phyloP scores from a whole-genome alignment of 495 filamentous ascomycete species.

The Lophiostoma macrostomum region DNA sequence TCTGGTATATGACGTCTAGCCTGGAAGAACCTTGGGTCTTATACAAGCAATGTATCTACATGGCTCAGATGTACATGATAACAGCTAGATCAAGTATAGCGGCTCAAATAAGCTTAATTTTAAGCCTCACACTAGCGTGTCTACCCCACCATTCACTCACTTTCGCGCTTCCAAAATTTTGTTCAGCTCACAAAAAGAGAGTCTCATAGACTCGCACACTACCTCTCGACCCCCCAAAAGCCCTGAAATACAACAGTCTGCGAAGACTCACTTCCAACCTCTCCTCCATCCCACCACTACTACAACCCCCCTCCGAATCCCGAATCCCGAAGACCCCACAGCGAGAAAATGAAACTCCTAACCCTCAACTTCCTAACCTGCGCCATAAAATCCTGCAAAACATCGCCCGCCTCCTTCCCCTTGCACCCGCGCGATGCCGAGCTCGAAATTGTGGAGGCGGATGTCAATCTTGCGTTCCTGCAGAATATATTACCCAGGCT shows the following conservation, averaged over 20 bases:
- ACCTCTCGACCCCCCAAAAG: too few relatives aligned
- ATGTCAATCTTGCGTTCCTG: constrained; percentile 74
- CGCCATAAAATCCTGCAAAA: constrained; percentile 90
- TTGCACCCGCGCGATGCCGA: constrained; percentile 89
- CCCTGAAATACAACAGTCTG: too few relatives aligned
- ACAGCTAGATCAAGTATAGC: not conserved
- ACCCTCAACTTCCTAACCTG: constrained; percentile 97
- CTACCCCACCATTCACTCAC: constrained; percentile 5
- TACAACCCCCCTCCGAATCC: not conserved
- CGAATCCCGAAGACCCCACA: not conserved
- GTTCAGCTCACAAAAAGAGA: not conserved
- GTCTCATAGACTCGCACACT: not conserved
- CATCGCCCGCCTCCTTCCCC: constrained; percentile 71
- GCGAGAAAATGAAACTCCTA: constrained; percentile 76
- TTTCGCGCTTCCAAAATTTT: constrained; percentile 21
- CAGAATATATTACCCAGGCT: constrained; percentile 79
- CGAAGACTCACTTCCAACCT: not conserved
- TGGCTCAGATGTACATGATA: not conserved
- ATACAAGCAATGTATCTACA: too few relatives aligned
- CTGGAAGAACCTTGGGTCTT: too few relatives aligned
- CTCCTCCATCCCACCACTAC: not conserved
- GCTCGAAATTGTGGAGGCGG: constrained; percentile 74
- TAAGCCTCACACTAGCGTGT: constrained; percentile 12
- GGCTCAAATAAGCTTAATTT: constrained; percentile 24
- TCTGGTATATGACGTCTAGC: too few relatives aligned